These are phyloP conservation scores for Aquanectria penicillioides DNA, from an alignment of 2,329 filamentous ascomycete genomes.

Conservation along the genomic window DNA sequence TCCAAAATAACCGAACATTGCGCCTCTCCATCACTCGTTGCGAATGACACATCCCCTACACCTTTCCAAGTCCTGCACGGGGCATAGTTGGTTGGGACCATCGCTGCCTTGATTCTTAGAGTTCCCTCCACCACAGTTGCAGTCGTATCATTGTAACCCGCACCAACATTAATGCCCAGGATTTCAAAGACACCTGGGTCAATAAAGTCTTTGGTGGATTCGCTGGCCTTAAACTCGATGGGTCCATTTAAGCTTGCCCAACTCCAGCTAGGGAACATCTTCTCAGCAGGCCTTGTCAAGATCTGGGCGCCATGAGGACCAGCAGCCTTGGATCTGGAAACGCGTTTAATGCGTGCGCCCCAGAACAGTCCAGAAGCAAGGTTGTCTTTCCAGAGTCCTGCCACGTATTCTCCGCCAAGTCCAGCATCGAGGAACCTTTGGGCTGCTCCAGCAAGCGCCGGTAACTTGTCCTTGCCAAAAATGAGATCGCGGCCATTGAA, in stretches of 20 bases:
- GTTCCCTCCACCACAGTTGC: neutral
- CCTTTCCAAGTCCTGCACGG: neutral
- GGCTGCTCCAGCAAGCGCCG: neutral
- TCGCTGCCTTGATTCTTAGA: neutral
- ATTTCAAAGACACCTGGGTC: no score
- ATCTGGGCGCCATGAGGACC: neutral
- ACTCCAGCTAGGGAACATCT: neutral
- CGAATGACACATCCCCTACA: no score
- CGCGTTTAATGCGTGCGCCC: neutral
- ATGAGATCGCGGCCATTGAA: neutral
- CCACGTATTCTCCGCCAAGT: neutral
- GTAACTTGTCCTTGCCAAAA: neutral
- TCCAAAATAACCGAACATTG: no score
- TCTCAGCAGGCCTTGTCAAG: neutral
- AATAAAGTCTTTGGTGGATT: no score
- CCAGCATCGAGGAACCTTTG: neutral
- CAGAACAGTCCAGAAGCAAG: neutral
- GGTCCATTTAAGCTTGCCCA: neutral
- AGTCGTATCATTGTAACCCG: neutral
- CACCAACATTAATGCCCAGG: neutral
- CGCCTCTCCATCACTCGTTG: no score
- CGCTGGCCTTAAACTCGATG: neutral
- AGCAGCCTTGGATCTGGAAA: neutral
- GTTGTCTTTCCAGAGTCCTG: neutral
- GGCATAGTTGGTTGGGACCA: neutral